Evolutionary conservation across 1,284 basidiomycete genomes (phyloP).

Genomic region (Ustilago xerochloae): DNA sequence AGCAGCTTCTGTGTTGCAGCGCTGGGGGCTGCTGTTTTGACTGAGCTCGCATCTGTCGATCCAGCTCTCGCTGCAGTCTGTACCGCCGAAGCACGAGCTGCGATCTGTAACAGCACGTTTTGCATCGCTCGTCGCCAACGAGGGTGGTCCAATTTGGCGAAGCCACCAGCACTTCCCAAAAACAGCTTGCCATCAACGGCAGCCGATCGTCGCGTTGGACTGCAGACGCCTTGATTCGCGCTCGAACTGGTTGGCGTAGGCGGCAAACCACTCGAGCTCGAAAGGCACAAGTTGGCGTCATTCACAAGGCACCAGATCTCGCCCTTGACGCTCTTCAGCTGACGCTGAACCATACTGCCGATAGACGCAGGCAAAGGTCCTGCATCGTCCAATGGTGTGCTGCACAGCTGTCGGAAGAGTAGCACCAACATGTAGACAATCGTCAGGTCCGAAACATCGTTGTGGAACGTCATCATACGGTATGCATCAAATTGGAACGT

Average conservation of each 20-base stretch:
- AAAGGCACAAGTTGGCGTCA: slow-evolving; percentile 68
- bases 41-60: slow-evolving; percentile 6
- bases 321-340: slow-evolving; percentile 71
- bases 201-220: slow-evolving; percentile 9
- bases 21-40: slow-evolving; percentile 37
- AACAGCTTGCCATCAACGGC: slow-evolving; percentile 19
- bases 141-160: slow-evolving; percentile 69
- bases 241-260: slow-evolving; percentile 1
- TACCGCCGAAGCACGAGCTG: slow-evolving; percentile 72
- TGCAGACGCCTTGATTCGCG: neutral
- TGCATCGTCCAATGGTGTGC: slow-evolving; percentile 73
- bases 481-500: slow-evolving; percentile 84
- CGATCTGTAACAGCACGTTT: slow-evolving; percentile 77
- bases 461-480: slow-evolving; percentile 77
- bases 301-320: slow-evolving; percentile 82
- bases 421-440: slow-evolving; percentile 83
- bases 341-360: slow-evolving; percentile 35
- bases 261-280: slow-evolving; percentile 17
- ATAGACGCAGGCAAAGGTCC: slow-evolving; percentile 23
- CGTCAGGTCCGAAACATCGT: slow-evolving; percentile 80
- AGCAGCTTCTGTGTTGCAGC: slow-evolving; percentile 46
- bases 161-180: slow-evolving; percentile 43
- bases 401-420: slow-evolving; percentile 77
- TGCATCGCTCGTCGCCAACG: slow-evolving; percentile 73
- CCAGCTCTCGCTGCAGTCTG: slow-evolving; percentile 38